These are phyloP conservation scores for Stagonosporopsis chrysanthemi DNA, from an alignment of 2,329 filamentous ascomycete species.

Conservation along the genomic window DNA sequence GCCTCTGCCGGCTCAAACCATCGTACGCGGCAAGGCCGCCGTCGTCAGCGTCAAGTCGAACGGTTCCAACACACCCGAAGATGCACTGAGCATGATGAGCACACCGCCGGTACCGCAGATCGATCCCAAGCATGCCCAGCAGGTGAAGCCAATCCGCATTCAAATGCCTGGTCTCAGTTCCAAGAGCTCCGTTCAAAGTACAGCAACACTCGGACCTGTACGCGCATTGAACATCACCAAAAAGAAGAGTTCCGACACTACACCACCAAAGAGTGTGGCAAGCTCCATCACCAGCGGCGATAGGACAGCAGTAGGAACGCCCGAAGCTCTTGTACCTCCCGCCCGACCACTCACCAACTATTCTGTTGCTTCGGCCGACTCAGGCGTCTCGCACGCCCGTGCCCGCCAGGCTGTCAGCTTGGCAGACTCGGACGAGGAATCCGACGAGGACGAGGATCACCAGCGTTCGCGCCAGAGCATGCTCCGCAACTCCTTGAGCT, in stretches of 20 bases:
- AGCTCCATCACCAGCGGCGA: conserved; percentile 28
- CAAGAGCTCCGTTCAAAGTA: conserved; percentile 47
- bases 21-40: conserved; percentile 85
- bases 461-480: conserved; percentile 42
- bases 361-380: conserved; percentile 43
- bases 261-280: conserved; percentile 39
- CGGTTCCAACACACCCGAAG: conserved; percentile 62
- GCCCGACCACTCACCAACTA: conserved; percentile 42
- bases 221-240: conserved; percentile 56
- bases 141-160: conserved; percentile 45
- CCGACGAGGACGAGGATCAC: conserved; percentile 45
- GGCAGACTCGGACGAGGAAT: conserved; percentile 43
- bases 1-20: conserved; percentile 80
- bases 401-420: conserved; percentile 34
- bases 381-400: conserved; percentile 42
- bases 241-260: conserved; percentile 41
- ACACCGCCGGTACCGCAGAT: conserved; percentile 78
- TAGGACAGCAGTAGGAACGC: conserved; percentile 34
- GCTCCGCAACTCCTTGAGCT: conserved; percentile 34
- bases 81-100: conserved; percentile 52
- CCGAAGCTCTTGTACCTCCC: conserved; percentile 34
- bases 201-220: conserved; percentile 53
- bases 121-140: conserved; percentile 60
- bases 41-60: conserved; percentile 89
- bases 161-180: conserved; percentile 54